Evolutionary conservation across 1,139 yeast genomes (phyloP), one percentile per base, ranked within the genome.

Genomic region (Blastobotrys illinoisensis): DNA sequence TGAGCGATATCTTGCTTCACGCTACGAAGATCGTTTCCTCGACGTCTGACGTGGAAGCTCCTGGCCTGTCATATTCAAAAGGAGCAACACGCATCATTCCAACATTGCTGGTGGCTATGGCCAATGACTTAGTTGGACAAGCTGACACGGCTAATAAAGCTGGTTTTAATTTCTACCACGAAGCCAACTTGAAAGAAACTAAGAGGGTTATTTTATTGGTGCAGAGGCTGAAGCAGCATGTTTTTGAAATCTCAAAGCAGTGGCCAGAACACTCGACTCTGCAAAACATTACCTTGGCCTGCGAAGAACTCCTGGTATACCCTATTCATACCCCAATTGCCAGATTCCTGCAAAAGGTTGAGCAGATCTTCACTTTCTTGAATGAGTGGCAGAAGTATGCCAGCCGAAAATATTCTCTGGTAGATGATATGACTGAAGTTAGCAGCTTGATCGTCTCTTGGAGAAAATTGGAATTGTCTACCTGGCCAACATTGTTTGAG

Each of bases 231-330:
- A 74, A 78, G 59, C 67, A 70, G 2, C 72, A 80, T 3, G 80
- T 81, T 2, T 63, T 69, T 14, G 74, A 73, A n/a, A 70, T 88
- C 24, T 69, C 86, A 14, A 72, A 72, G 20, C 82, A 84, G 65
- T 93, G 97, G 97, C 98, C 99, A 0, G 99, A 95, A 64, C 97
- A 95, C 74, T 95, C 95, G 0, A 89, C 96, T 0, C 72, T 95
- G 51, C 84, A 79, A 56, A 89, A 86, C 40, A 77, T 93, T 52
- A 71, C 74, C 28, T 74, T 84, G 56, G 82, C 86, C n/a, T 79
- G 86, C 58, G 72, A 77, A 16, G 98, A 91, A 66, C 81, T 86
- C 60, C 70, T 87, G 55, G 69, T 71, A 3, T 85, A 76, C 63
- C 81, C 96, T 0, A 75, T 83, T 3, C 74, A 77, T 43, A 81